Evolutionary conservation across 495 filamentous ascomycete genomes (phyloP), one percentile per base, ranked within the genome.

Genomic region (Penicillium paxilli): DNA sequence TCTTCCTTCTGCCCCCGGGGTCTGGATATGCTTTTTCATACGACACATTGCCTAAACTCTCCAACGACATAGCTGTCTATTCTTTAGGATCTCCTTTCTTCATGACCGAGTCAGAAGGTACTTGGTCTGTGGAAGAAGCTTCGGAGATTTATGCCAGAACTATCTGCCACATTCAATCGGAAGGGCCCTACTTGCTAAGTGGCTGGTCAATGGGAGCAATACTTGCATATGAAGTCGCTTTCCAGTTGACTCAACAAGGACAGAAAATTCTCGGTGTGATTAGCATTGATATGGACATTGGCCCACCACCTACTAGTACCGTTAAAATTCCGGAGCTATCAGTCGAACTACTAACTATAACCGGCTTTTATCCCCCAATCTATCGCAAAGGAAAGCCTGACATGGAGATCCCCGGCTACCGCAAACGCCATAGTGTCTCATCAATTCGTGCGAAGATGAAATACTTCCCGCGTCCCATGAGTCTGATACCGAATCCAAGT

Each of bases 281-380:
- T 20, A 53, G 44, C n/a, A 44, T 58, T 16, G 55, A 58, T 28
- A 33, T 53, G 44, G 44, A 44, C 26, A 20, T 49, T 12, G 17
- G 50, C 24, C 33, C 26, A 16, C 55, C 44, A 54, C 32, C 14
- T 3, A 16, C 24, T 7, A 45, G n/a, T n/a, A n/a, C n/a, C n/a
- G n/a, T 26, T 25, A 38, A 24, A 5, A 21, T 49, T 28, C 44
- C 48, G 8, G 44, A 54, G 24, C 28, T 45, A 45, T 49, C 44
- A 10, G 45, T 58, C 28, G 50, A 58, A 32, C 25, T 54, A 12
- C 44, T 58, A 14, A 51, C 53, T 19, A 58, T 58, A 5, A 37
- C 81, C 71, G 46, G 46, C 4, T 20, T 44, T 28, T 55, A 42
- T 16, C 52, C 52, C 22, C 87, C 52, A 9, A 55, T 55, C 16